Base-by-base conservation (phyloP, 495 filamentous ascomycete genomes). In the Coniosporium apollinis region DNA sequence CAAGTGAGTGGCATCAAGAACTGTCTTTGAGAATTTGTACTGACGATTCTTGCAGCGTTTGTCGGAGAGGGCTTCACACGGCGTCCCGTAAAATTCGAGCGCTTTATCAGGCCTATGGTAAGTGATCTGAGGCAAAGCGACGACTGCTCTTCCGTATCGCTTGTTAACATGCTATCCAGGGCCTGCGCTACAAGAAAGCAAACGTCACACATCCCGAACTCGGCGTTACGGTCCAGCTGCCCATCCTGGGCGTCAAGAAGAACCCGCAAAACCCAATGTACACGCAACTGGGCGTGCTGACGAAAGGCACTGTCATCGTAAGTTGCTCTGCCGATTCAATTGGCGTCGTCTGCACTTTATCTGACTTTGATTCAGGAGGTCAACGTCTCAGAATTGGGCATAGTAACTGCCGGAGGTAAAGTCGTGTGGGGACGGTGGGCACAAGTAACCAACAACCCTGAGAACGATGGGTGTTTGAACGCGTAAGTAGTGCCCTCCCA, bases 201-300 rank as follows among this genome's bases (percentile, higher is more conserved):
- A 87, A 94, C 52, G 83, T 94, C 26, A 94, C 84, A 19, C 76
- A 84, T 54, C 80, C 82, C 9, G 80, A 89, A 53, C 58, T 94
- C 9, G 76, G 69, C 32, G 84, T 93, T 11, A 93, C 84, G 2
- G 82, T 96, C 6, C 86, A 97, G 47, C 60, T 97, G 14, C 89
- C 87, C 11, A 94, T 97, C 38, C 69, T 97, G 34, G 69, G 68
- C 28, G 89, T 99, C 45, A 96, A 96, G 69, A 96, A 99, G 76
- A 97, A 94, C 62, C 89, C 89, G 8, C 30, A 89, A 61, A 86
- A 81, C 52, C 84, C 83, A 2, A 72, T 94, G 55, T 96, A 83
- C 56, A 96, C 91, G 3, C 87, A 93, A 47, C 65, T 96, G 13
- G 89, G 89, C 39, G 89, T 96, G 5, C 52, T 97, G 45, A 92